phyloP scores from a whole-genome alignment of 352 stramenopile species.

The Globisporangium nunn region DNA sequence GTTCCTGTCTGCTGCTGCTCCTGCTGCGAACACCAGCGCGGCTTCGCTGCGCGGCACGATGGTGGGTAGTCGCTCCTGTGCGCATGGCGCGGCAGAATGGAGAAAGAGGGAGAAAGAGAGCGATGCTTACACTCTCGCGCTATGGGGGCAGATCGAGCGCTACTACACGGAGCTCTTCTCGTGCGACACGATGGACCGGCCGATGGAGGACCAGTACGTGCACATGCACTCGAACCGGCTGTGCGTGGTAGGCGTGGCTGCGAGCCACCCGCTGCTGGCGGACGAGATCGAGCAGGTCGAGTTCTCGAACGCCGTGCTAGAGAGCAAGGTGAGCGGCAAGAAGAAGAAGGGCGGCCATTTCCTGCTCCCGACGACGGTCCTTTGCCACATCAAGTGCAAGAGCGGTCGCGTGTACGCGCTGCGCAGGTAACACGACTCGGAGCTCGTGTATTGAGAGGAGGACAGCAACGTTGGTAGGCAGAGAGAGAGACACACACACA shows the following conservation, averaged over 20 bases:
- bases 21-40: conserved; percentile 17
- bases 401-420: conserved; percentile 55
- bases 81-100: not conserved
- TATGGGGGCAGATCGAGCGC: conserved; percentile 57
- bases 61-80: conserved; percentile 19
- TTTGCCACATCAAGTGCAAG: conserved; percentile 62
- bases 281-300: conserved; percentile 53
- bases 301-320: conserved; percentile 55
- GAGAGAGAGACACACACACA: no score
- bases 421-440: conserved; percentile 23
- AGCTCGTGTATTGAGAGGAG: not conserved
- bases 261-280: conserved; percentile 58
- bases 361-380: conserved; percentile 51
- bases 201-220: conserved; percentile 75
- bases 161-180: conserved; percentile 86
- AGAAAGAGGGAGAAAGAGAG: not conserved
- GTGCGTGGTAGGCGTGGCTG: conserved; percentile 72
- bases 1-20: conserved; percentile 27
- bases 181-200: conserved; percentile 67
- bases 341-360: conserved; percentile 85
- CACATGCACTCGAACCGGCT: conserved; percentile 88
- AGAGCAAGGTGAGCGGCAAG: conserved; percentile 75
- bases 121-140: not conserved
- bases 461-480: no score
- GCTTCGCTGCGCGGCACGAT: conserved; percentile 63